phyloP scores from a whole-genome alignment of 2,329 filamentous ascomycete genomes.

The Proliferodiscus dingleyae region DNA sequence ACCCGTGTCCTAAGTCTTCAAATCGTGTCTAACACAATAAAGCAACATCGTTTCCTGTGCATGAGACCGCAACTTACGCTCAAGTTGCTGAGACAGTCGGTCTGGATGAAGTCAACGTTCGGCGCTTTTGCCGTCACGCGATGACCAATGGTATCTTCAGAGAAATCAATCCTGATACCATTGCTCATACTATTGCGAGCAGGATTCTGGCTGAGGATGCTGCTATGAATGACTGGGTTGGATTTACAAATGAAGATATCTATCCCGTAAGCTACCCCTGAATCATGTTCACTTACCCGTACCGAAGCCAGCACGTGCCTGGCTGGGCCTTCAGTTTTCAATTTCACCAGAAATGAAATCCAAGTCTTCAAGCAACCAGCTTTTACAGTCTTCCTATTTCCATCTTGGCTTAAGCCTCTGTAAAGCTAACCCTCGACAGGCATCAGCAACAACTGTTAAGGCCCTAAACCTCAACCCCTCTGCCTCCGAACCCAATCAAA shows the following conservation, averaged over 20 bases:
- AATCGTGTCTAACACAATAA: conserved; percentile 11
- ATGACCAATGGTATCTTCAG: conserved; percentile 54
- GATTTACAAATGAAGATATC: conserved; percentile 50
- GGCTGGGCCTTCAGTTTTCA: no score
- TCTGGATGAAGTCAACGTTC: conserved; percentile 45
- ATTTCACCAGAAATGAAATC: no score
- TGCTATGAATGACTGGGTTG: conserved; percentile 48
- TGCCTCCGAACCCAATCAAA: conserved; percentile 43
- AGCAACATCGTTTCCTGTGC: conserved; percentile 48
- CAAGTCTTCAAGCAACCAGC: no score
- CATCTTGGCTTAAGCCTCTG: no score
- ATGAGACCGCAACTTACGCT: conserved; percentile 40
- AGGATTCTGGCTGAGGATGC: conserved; percentile 45
- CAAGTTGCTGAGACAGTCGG: conserved; percentile 43
- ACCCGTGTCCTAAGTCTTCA: not conserved
- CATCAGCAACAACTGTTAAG: conserved; percentile 41
- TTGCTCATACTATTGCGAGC: conserved; percentile 53
- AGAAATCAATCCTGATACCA: conserved; percentile 44
- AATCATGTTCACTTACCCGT: not conserved
- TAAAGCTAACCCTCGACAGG: conserved; percentile 31
- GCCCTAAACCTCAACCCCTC: conserved; percentile 42
- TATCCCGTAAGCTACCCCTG: conserved; percentile 27
- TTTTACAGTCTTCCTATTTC: no score
- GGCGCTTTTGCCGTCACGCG: conserved; percentile 48
- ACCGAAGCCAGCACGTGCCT: no score